Evolutionary conservation across 257 asterid genomes (phyloP).

Genomic region (Solanum corneliomulleri): DNA sequence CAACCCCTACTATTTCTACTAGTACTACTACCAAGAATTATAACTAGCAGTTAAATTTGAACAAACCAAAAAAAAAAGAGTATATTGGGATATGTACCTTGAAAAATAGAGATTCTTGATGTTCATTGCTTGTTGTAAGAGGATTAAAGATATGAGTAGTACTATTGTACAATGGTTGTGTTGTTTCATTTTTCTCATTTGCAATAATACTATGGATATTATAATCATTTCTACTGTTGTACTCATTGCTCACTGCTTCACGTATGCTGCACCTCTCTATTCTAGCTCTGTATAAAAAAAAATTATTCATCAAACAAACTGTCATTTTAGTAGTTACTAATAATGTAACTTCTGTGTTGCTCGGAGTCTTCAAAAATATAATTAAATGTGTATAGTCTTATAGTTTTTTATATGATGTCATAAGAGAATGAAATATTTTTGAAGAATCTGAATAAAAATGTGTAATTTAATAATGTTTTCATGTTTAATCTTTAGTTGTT

Average conservation of each 20-base stretch:
- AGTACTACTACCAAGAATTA: background rate
- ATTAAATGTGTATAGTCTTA: too few species aligned
- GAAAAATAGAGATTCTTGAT: conserved; percentile 33
- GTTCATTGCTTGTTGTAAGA: conserved; percentile 15
- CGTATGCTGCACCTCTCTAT: conserved; percentile 28
- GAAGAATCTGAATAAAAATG: background rate
- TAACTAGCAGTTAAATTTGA: background rate
- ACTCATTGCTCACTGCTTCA: conserved; percentile 33
- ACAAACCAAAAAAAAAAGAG: background rate
- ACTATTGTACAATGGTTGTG: background rate
- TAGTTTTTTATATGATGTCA: background rate
- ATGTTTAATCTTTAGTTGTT: too few species aligned
- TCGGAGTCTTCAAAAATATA: background rate
- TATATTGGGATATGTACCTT: conserved; percentile 42
- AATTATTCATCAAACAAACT: background rate
- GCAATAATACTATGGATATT: conserved; percentile 23
- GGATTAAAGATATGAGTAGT: conserved; percentile 10
- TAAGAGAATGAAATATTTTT: background rate
- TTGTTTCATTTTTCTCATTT: conserved; percentile 11
- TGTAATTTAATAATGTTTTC: too few species aligned
- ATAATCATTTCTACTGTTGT: conserved; percentile 45
- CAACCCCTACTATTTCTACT: background rate
- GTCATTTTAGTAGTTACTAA: background rate
- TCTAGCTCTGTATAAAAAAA: conserved; percentile 20
- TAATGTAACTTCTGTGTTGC: background rate